phyloP scores from a whole-genome alignment of 306 rosid genomes.

The Quercus cerris region DNA sequence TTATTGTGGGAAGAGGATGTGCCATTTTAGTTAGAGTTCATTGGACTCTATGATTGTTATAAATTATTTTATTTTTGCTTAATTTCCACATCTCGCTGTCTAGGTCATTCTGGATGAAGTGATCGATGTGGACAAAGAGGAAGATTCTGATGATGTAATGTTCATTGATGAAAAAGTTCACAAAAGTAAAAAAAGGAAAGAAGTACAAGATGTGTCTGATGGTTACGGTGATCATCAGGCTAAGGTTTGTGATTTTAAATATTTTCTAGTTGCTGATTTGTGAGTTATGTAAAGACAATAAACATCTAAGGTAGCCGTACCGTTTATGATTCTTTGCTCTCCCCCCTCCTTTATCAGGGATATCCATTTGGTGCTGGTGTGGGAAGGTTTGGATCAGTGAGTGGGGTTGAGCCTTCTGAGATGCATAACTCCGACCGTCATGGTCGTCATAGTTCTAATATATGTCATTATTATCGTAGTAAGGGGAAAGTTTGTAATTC shows the following conservation, averaged over 20 bases:
- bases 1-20: too few species aligned
- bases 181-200: constrained; percentile 53
- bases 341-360: constrained; percentile 34
- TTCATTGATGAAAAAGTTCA: constrained; percentile 36
- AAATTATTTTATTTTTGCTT: too few species aligned
- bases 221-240: constrained; percentile 34
- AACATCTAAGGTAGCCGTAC: constrained; percentile 1
- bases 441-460: constrained; percentile 41
- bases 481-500: constrained; percentile 19
- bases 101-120: constrained; percentile 46
- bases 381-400: constrained; percentile 37
- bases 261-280: constrained; percentile 2
- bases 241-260: constrained; percentile 47
- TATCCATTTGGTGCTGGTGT: constrained; percentile 25
- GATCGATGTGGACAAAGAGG: constrained; percentile 55
- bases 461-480: not conserved
- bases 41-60: not conserved
- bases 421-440: constrained; percentile 46
- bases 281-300: constrained; percentile 3
- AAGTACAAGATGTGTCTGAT: constrained; percentile 25
- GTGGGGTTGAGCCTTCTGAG: constrained; percentile 40
- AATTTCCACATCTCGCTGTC: not conserved
- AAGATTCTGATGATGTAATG: constrained; percentile 37
- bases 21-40: not conserved
- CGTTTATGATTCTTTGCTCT: not conserved